These are phyloP conservation scores for Alternaria panax DNA, from an alignment of 2,329 filamentous ascomycete species.

Conservation along the genomic window DNA sequence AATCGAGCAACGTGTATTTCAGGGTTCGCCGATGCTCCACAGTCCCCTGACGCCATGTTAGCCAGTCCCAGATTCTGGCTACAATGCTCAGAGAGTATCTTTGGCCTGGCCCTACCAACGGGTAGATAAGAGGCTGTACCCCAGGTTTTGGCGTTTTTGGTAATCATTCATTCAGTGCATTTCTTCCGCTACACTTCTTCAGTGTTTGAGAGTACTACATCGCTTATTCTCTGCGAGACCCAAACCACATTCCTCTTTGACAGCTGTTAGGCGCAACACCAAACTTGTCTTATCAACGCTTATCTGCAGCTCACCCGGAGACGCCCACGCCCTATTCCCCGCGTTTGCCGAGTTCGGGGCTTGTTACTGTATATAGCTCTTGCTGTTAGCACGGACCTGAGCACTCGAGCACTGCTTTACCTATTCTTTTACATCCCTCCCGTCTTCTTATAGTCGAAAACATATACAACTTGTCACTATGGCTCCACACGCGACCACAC, in stretches of 20 bases:
- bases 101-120: slow-evolving; percentile 23
- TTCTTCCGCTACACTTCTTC: slow-evolving; percentile 5
- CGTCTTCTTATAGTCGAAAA: slow-evolving; percentile 7
- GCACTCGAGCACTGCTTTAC: slow-evolving; percentile 7
- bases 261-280: slow-evolving; percentile 17
- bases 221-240: background rate
- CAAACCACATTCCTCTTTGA: slow-evolving; percentile 17
- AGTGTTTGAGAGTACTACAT: background rate
- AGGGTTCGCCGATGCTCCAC: slow-evolving; percentile 25
- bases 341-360: slow-evolving; percentile 31
- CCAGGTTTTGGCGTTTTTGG: slow-evolving; percentile 41
- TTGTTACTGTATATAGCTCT: slow-evolving; percentile 31
- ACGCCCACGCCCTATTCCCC: slow-evolving; percentile 28
- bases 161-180: slow-evolving; percentile 9
- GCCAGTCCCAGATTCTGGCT: slow-evolving; percentile 21
- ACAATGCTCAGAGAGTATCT: slow-evolving; percentile 17
- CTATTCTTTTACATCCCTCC: slow-evolving; percentile 12
- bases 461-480: slow-evolving; percentile 28
- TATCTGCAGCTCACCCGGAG: slow-evolving; percentile 37
- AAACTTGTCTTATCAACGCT: slow-evolving; percentile 43
- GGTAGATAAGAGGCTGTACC: slow-evolving; percentile 48
- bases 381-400: slow-evolving; percentile 16
- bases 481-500: slow-evolving; percentile 49
- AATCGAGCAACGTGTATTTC: slow-evolving; percentile 45
- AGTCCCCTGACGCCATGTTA: slow-evolving; percentile 29